These are phyloP conservation scores for Epichloe bromicola DNA, from an alignment of 2,329 filamentous ascomycete species.

Conservation along the genomic window DNA sequence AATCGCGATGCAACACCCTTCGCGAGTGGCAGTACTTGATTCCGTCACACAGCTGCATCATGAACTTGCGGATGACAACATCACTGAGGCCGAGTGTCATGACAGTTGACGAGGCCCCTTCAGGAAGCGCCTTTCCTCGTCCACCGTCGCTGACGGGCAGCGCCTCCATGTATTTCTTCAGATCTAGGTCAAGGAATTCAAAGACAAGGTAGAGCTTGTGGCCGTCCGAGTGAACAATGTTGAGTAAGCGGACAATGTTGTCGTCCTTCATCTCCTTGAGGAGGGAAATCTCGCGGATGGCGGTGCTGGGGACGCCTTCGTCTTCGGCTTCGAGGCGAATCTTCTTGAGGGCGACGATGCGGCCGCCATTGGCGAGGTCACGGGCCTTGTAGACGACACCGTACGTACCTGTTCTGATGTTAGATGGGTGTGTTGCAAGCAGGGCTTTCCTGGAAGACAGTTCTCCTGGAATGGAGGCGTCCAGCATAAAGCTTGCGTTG, in stretches of 20 bases:
- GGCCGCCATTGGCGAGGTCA: conserved; percentile 67
- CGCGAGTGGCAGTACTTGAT: conserved; percentile 83
- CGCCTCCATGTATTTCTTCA: conserved; percentile 95
- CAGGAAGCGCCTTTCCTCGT: conserved; percentile 71
- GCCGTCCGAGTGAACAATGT: conserved; percentile 89
- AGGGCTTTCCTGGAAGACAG: not conserved
- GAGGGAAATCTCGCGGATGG: conserved; percentile 86
- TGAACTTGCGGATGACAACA: conserved; percentile 83
- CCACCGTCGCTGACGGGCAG: conserved; percentile 75
- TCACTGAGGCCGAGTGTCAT: conserved; percentile 60
- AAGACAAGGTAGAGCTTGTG: conserved; percentile 92
- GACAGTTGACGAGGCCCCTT: conserved; percentile 53
- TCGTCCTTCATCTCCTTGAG: conserved; percentile 90
- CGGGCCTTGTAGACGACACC: conserved; percentile 92
- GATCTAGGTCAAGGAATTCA: conserved; percentile 79
- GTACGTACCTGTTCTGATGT: conserved; percentile 60
- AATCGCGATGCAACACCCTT: conserved; percentile 72
- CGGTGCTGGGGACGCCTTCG: conserved; percentile 83
- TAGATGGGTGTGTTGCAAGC: not conserved
- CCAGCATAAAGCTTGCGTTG: not conserved
- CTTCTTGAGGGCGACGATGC: conserved; percentile 89
- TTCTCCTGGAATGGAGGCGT: not conserved
- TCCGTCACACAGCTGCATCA: conserved; percentile 75
- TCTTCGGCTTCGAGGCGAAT: conserved; percentile 91
- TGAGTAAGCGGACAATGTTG: conserved; percentile 76